Conservation (phyloP, 139 green algal species). For the Astrephomene gubernaculifera region DNA sequence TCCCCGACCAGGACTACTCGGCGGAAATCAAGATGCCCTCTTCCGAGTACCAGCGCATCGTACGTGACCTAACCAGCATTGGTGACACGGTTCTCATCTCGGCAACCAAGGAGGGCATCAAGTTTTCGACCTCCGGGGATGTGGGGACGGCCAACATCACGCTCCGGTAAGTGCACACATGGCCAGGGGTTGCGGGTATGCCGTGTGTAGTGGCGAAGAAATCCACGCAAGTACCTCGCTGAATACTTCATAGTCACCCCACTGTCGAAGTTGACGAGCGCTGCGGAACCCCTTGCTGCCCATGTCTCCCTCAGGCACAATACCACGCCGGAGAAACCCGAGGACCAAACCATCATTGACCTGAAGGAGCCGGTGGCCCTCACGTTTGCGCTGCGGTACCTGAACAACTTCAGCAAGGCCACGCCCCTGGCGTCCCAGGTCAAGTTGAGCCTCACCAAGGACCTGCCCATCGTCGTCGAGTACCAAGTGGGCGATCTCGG, state of each 20-base stretch:
- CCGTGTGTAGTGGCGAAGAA: too few relatives aligned
- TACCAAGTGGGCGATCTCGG: slow-evolving; percentile 93
- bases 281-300: background rate
- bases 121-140: slow-evolving; percentile 95
- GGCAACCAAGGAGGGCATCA: slow-evolving; percentile 98
- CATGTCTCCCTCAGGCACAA: slow-evolving; percentile 44
- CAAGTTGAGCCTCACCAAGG: slow-evolving; percentile 88
- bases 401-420: slow-evolving; percentile 98
- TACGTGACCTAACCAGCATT: slow-evolving; percentile 76
- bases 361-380: slow-evolving; percentile 94
- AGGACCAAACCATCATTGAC: slow-evolving; percentile 92
- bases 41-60: slow-evolving; percentile 95
- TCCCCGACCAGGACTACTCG: slow-evolving; percentile 95
- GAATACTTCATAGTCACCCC: too few relatives aligned
- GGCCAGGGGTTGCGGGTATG: too few relatives aligned
- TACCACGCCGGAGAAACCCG: slow-evolving; percentile 64
- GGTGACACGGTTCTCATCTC: slow-evolving; percentile 93
- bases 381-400: slow-evolving; percentile 98
- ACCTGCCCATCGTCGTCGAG: slow-evolving; percentile 94
- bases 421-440: slow-evolving; percentile 65
- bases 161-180: slow-evolving; percentile 63
- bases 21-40: slow-evolving; percentile 78
- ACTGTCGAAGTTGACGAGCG: too few relatives aligned
- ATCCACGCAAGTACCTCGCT: too few relatives aligned
- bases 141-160: slow-evolving; percentile 97